These are phyloP conservation scores for Geoglossum cookeanum DNA, from an alignment of 2,329 filamentous ascomycete genomes.

Conservation along the genomic window DNA sequence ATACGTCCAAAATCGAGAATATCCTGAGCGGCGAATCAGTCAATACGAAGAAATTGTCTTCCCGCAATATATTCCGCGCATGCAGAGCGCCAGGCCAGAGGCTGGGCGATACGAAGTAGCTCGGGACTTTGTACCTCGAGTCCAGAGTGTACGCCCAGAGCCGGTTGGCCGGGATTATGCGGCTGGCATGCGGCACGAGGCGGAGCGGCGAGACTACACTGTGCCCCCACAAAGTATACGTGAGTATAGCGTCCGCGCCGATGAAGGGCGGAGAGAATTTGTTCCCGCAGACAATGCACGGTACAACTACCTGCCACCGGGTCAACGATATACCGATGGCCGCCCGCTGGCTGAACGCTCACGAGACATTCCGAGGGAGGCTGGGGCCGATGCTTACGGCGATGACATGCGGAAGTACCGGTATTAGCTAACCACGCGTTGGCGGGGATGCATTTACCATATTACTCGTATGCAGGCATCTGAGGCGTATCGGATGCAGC, in stretches of 20 bases:
- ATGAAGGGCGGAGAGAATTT: slow-evolving; percentile 5
- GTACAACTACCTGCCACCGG: neutral
- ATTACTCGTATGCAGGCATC: neutral
- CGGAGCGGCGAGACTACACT: slow-evolving; percentile 2
- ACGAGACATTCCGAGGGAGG: neutral
- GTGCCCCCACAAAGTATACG: slow-evolving; percentile 5
- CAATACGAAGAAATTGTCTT: slow-evolving; percentile 6
- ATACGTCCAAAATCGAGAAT: slow-evolving; percentile 5
- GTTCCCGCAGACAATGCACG: neutral
- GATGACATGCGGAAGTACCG: neutral
- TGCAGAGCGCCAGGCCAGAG: slow-evolving; percentile 8
- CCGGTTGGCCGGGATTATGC: slow-evolving; percentile 7
- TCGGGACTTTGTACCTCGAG: slow-evolving; percentile 7
- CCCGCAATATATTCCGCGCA: slow-evolving; percentile 5
- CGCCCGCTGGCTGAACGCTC: neutral
- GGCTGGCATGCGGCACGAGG: slow-evolving; percentile 7
- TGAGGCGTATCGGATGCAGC: neutral
- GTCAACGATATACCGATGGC: neutral
- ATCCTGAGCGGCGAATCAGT: slow-evolving; percentile 4
- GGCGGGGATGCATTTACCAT: neutral
- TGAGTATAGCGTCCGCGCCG: slow-evolving; percentile 9
- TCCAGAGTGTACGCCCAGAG: slow-evolving; percentile 11
- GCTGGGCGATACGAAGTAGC: slow-evolving; percentile 6
- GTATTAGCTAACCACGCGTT: neutral
- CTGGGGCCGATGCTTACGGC: neutral